A percentile compares a stretch with the other conserved stretches of the same genome.
Conservation (phyloP, 108 stramenopile genomes). For the Nannochloropsis oceanica region DNA sequence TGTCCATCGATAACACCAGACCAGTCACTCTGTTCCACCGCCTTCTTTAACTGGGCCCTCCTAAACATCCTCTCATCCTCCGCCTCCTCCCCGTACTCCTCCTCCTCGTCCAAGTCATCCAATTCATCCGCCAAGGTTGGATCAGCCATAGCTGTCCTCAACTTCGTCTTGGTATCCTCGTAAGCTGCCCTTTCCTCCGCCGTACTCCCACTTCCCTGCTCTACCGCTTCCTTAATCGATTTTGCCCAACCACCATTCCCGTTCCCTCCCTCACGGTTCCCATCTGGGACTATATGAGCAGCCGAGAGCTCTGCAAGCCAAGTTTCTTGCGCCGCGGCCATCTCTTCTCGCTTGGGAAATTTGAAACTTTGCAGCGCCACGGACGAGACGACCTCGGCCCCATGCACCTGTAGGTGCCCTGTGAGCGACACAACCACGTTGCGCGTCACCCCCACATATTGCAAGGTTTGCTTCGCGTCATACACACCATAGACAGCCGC, state of each 20-base stretch:
- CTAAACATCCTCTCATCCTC: slow-evolving; percentile 3
- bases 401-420: not conserved
- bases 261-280: not conserved
- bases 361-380: slow-evolving; percentile 16
- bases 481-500: not conserved
- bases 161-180: slow-evolving; percentile 25
- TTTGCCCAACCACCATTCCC: not conserved
- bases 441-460: not conserved
- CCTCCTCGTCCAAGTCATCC: not conserved
- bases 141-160: slow-evolving; percentile 29
- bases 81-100: slow-evolving; percentile 13
- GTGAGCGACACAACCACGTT: not conserved
- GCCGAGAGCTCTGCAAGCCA: slow-evolving; percentile 7
- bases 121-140: slow-evolving; percentile 16
- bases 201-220: not conserved
- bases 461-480: not conserved
- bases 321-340: slow-evolving; percentile 6
- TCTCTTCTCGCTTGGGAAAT: slow-evolving; percentile 20
- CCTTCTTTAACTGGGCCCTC: slow-evolving; percentile 6
- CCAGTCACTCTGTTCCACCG: slow-evolving; percentile 21
- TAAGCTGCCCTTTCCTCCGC: slow-evolving; percentile 5
- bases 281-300: no score
- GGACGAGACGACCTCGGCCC: not conserved
- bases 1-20: slow-evolving; percentile 24
- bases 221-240: not conserved